Base-by-base conservation (phyloP, 2,329 filamentous ascomycete species). In the Cladosporium phlei region DNA sequence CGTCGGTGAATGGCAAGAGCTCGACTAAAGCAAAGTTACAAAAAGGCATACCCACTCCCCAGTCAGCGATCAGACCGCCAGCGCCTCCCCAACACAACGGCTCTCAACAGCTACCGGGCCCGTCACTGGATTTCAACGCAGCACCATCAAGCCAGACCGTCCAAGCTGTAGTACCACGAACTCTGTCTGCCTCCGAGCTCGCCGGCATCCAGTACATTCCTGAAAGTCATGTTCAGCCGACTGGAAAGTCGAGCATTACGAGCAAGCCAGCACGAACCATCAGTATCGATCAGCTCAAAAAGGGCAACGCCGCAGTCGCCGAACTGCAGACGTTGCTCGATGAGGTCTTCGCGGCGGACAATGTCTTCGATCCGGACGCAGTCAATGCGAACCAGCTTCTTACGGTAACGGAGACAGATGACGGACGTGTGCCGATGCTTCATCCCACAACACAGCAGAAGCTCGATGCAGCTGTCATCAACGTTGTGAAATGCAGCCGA, bases 331-430 rank as follows among this genome's bases (percentile, higher is more conserved):
- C 78, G 28, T 76, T 89, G 38, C 71, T 94, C 3, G 74, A 80
- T 44, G 80, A 83, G 19, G 76, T 95, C 12, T 88, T 90, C 55
- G 78, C 86, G 53, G 85, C 85, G 4, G 88, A 95, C 60, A 83
- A 89, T 57, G 78, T 80, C 62, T 73, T 74, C 48, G 82, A 75
- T 66, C 74, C 67, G 52, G 80, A 76, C 65, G 78, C 61, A 5
- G 71, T 70, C 17, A 65, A 35, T 24, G 11, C 29, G 16, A 27
- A 16, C 8, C 22, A 29, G 11, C 27, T n/a, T 14, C 14, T 47
- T 25, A 28, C 45, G 3, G 27, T 40, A 4, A 17, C 24, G 10
- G 48, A 75, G 65, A 51, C 76, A 65, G 47, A 68, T 8, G 74
- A 76, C n/a, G 78, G 82, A 3, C 78, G 85, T 44, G 75, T 83